Evolutionary conservation across 257 asterid species (phyloP), one percentile per base, ranked within the genome.

Genomic region (Nicotiana attenuata): DNA sequence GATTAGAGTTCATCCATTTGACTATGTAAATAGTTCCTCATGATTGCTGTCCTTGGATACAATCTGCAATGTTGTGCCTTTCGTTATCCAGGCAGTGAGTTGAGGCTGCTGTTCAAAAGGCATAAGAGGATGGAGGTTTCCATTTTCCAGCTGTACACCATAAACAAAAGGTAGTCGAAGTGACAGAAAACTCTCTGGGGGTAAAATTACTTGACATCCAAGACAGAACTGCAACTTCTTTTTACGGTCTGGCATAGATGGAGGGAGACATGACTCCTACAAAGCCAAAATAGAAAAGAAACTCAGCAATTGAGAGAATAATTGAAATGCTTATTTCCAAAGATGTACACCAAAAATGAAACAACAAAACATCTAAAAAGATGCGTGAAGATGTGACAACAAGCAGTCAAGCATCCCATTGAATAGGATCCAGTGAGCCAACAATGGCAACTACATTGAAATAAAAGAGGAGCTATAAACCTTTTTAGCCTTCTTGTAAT

Each of bases 101-200:
- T 96, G 93, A 60, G 99, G 97, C 75, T 91, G 92, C 80, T 89
- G 86, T 81, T 90, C 95, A 71, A 88, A 92, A 84, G 96, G 97
- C 83, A 83, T 88, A 65, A 96, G 92, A 83, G 97, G 88, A 84
- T 90, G 93, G 24, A 87, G 77, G 85, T 84, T 91, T 82, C 98
- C 98, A 90, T 89, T 93, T 78, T 89, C 97, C 84, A 92, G 81
- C 82, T 89, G 90, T 56, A 94, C 91, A 61, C 97, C 97, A 83
- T 94, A 94, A 73, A 91, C 86, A 85, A 94, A 96, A 50, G 98
- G 98, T 31, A 96, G 99, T 87, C 92, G 90, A 56, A 96, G 87
- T 79, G 97, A 94, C 82, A 96, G 90, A 83, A 94, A 96, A 89
- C 99, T 96, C 47, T 93, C 99, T 28, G 99, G 97, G 66, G 98